Evolutionary conservation across 345 rosid genomes (phyloP), one percentile per base, ranked within the genome.

Genomic region (Lumnitzera littorea): DNA sequence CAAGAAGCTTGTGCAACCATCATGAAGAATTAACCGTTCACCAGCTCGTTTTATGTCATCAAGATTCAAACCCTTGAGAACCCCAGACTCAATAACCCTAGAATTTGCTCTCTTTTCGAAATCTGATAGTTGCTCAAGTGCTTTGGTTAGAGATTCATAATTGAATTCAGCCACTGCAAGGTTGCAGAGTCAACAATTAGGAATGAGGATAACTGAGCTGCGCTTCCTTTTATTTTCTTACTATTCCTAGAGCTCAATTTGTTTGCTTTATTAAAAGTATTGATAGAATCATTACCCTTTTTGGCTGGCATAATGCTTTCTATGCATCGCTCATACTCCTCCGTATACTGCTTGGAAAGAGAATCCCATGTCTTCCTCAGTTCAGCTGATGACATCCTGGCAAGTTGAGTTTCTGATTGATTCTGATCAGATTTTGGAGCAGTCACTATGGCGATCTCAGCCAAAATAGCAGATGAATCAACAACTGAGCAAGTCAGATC

Each of bases 391-490:
- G 95, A 76, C 95, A 91, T 80, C 70, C 91, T 80, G 61, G 56
- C 63, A 68, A 75, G 75, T 58, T 70, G 81, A 72, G 67, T 70
- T 61, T 81, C 91, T 46, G 80, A 58, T 68, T 66, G 82, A 73
- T 59, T 69, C 67, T 70, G 83, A 60, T 91, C 95, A 70, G 79
- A 78, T 69, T 78, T 94, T 53, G 97, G 94, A 46, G 95, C 97
- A 46, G 89, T 91, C 51, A 85, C 70, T 48, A 95, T 88, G 68
- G 99, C 95, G 55, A 95, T 88, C 81, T 95, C 96, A 2, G 97
- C 97, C 79, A 91, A 76, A 67, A 91, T 86, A 70, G 97, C 97
- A 65, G 96, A 86, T 29, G 99, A 95, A 84, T 95, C 99, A 73
- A 91, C 84, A 69, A 84, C 83, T 0, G 96, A 71, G 80, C 99